Base-by-base conservation (phyloP, 768 basidiomycete species). In the Podaxis carcinomalis region DNA sequence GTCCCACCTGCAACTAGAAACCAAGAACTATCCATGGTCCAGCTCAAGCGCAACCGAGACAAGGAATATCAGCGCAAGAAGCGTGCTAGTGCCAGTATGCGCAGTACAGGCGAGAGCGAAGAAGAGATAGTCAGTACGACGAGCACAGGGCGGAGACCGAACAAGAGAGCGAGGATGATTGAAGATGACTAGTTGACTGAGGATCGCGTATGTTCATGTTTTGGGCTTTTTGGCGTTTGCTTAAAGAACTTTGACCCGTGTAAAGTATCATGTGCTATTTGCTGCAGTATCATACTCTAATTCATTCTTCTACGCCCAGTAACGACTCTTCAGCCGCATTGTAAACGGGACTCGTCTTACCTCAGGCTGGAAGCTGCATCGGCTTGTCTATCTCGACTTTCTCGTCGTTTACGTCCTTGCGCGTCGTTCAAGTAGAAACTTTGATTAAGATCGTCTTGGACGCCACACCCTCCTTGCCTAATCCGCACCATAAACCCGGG, bases 11-110 rank as follows among this genome's bases (percentile, higher is more conserved):
- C 90, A 4, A 81, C 88, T 16, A 78, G 85, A 52, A 76, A 77
- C 9, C 86, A 88, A 64, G 90, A 90, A 63, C 73, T 88, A 21
- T 83, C 83, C 5, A 81, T 87, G 10, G 88, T 88, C 0, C 87
- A 90, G 66, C 82, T 85, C 65, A 93, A 93, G 73, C 88, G 88
- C 72, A 68, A 84, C 51, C 78, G 90, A n/a, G 91, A 92, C 68
- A 80, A 87, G 62, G 89, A 92, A 66, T 93, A 92, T 68, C 90
- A 92, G 69, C 75, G 91, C 59, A 84, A 84, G 72, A 92, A 91
- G 68, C 80, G 90, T 21, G 89, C 89, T 13, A 82, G 77, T 64
- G 81, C 79, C 10, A 83, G 82, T 46, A 80, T 82, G 56, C 80
- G 86, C 55, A 87, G 88, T 59, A 80, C 82, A 19, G 88, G 85